Evolutionary conservation across 2,329 filamentous ascomycete genomes (phyloP).

Genomic region (Nakataea oryzae): DNA sequence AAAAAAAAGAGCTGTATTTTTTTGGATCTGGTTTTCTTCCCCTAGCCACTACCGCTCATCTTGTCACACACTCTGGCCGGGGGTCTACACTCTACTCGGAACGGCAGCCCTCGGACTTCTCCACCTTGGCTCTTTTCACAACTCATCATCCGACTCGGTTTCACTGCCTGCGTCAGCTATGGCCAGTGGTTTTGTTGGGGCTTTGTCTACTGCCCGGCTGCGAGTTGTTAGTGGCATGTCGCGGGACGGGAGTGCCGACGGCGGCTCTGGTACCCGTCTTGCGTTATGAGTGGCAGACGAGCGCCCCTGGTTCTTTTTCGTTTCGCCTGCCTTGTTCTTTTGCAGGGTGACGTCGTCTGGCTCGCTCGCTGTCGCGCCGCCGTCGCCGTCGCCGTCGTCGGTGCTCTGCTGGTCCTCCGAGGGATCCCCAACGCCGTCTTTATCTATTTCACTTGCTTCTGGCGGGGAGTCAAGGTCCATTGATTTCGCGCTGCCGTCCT

Average conservation of each 20-base stretch:
- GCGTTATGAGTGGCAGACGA: not conserved
- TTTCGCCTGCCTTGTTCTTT: not conserved
- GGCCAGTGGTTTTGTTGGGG: constrained; percentile 5
- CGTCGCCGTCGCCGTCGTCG: constrained; percentile 32
- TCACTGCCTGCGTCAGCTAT: constrained; percentile 27
- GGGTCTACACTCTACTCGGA: not conserved
- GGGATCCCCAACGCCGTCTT: constrained; percentile 15
- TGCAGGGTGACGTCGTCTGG: constrained; percentile 20
- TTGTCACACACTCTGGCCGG: not conserved
- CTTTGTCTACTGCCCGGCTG: constrained; percentile 1
- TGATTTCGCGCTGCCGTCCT: constrained; percentile 33
- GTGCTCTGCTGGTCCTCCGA: constrained; percentile 24
- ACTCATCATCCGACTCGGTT: constrained; percentile 46
- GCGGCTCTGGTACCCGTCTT: not conserved
- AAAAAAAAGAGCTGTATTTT: no score
- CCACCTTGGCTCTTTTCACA: constrained; percentile 21
- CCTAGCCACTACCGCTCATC: not conserved
- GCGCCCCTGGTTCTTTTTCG: not conserved
- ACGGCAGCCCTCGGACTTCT: not conserved
- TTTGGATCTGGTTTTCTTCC: no score
- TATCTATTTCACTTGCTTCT: constrained; percentile 8
- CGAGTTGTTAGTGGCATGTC: constrained; percentile 5
- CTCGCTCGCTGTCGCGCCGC: constrained; percentile 32
- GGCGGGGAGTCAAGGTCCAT: constrained; percentile 36
- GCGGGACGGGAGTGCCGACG: not conserved